Conservation (phyloP, 139 green algal species). For the Ettlia oleoabundans region DNA sequence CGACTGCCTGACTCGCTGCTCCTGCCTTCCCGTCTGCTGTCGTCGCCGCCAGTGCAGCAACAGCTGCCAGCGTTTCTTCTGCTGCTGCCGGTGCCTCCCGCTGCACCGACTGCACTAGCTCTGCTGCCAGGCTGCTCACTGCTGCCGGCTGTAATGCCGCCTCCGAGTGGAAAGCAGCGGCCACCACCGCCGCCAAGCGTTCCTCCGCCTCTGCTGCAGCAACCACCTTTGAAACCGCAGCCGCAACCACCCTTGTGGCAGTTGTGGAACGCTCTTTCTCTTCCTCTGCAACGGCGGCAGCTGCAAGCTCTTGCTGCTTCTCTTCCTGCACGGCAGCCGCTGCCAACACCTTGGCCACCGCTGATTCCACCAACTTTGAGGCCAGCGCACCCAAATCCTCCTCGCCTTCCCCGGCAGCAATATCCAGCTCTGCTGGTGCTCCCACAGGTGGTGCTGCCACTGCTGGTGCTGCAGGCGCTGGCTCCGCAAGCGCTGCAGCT, state of each 20-base stretch:
- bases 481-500: neutral
- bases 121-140: neutral
- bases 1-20: neutral
- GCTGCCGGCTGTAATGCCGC: neutral
- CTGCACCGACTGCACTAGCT: neutral
- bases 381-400: neutral
- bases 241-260: neutral
- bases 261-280: neutral
- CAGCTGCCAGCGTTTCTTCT: neutral
- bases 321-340: neutral
- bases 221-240: slow-evolving; percentile 1
- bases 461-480: neutral
- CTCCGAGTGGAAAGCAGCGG: neutral
- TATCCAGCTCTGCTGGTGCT: neutral
- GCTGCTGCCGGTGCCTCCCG: neutral
- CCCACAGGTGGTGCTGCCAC: neutral
- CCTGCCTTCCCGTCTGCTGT: neutral
- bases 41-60: too few species aligned
- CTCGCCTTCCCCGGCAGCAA: neutral
- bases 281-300: neutral
- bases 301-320: neutral
- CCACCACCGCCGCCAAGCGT: neutral
- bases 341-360: neutral
- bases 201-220: neutral
- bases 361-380: neutral